Base-by-base conservation (phyloP, 441 rosid species). In the Croton setiger region DNA sequence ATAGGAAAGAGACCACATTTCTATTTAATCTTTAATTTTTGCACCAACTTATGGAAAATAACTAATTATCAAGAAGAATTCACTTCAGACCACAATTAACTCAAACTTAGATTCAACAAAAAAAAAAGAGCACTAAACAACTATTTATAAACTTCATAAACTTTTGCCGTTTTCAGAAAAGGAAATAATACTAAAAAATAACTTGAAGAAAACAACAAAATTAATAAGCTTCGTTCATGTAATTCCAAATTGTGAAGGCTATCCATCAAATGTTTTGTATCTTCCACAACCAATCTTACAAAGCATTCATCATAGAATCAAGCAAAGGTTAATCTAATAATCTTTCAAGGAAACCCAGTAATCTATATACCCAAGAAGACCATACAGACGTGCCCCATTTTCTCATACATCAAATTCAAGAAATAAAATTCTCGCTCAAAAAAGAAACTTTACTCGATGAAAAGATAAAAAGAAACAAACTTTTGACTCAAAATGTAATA, bases 341-440 rank as follows among this genome's bases (percentile, higher is more conserved):
- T 13, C 41, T 57, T 65, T 62, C 14, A 66, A 60, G 23, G 68
- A 55, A 67, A 60, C 33, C 58, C 67, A 67, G 43, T 45, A 71
- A 13, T 59, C 70, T 41, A 47, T 63, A 67, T 71, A 64, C 39
- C 8, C 61, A 68, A 27, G 73, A 41, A 53, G 37, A 59, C 13
- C 31, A 51, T 57, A 49, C 63, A 7, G 54, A 60, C 11, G 55
- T 63, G 56, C 37, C 52, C 56, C 58, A 73, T 68, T 69, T 51
- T 63, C 55, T 45, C 71, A 33, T 47, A 58, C 14, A 67, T 58
- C 49, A 56, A 81, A 58, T 23, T 54, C 49, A 68, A 44, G 37
- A 45, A 52, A 8, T 3, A 52, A 68, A 33, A 0, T 18, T 60
- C 66, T 69, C 45, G 62, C 55, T 45, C 69, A 33, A 27, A 48